phyloP scores from a whole-genome alignment of 768 basidiomycete genomes.

The Boletus reticulatus region DNA sequence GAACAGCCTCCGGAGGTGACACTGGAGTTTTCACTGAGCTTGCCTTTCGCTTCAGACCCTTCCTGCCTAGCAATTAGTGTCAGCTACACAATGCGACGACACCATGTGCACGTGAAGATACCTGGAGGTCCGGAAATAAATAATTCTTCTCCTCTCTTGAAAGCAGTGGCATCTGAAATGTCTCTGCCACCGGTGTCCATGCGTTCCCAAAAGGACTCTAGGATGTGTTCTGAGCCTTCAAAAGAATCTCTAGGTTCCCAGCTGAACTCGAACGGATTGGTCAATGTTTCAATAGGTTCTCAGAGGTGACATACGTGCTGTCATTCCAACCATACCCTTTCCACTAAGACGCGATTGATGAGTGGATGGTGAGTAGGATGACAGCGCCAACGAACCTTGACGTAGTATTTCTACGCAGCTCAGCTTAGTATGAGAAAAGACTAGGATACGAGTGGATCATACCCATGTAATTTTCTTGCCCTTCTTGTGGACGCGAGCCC shows the following conservation, averaged over 20 bases:
- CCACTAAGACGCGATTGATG: conserved; percentile 42
- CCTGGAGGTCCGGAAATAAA: conserved; percentile 59
- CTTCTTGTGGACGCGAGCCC: conserved; percentile 50
- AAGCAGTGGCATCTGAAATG: conserved; percentile 43
- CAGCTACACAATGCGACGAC: background rate
- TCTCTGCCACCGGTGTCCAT: conserved; percentile 42
- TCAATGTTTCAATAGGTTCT: background rate
- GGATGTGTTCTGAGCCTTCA: conserved; percentile 51
- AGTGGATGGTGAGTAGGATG: background rate
- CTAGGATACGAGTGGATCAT: conserved; percentile 11
- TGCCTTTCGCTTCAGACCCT: conserved; percentile 16
- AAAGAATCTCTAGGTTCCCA: conserved; percentile 72
- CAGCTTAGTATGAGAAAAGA: conserved; percentile 10
- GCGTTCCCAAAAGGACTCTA: conserved; percentile 39
- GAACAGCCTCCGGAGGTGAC: conserved; percentile 5
- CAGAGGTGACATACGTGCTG: conserved; percentile 49
- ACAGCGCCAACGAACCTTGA: conserved; percentile 44
- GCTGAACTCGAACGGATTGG: conserved; percentile 33
- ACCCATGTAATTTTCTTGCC: conserved; percentile 54
- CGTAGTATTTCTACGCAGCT: conserved; percentile 48
- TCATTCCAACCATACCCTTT: conserved; percentile 54
- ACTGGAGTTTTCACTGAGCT: conserved; percentile 7
- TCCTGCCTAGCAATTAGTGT: conserved; percentile 16
- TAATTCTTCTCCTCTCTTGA: conserved; percentile 54
- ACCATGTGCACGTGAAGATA: conserved; percentile 24